Conservation (phyloP, 106 monocot species). For the Acorus calamus region DNA sequence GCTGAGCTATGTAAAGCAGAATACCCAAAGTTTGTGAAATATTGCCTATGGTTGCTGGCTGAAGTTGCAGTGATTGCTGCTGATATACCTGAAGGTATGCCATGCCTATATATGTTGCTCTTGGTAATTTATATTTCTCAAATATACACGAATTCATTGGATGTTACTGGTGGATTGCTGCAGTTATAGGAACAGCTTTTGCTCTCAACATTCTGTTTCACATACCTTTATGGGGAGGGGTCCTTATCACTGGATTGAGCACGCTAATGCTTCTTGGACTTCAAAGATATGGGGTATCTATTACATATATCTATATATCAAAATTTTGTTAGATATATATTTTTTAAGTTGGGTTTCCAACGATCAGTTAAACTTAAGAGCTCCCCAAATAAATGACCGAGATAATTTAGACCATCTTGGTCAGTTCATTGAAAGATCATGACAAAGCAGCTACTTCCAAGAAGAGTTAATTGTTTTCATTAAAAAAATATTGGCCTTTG, state of each 20-base stretch:
- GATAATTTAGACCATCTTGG: no score
- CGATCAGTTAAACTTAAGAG: no score
- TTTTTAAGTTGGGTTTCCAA: not conserved
- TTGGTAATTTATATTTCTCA: not conserved
- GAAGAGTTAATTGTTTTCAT: no score
- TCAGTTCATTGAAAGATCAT: no score
- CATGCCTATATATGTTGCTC: not conserved
- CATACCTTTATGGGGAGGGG: constrained; percentile 76
- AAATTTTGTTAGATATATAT: not conserved
- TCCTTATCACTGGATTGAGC: constrained; percentile 68
- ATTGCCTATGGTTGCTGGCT: constrained; percentile 46
- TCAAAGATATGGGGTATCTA: constrained; percentile 72
- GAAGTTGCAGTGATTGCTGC: constrained; percentile 71
- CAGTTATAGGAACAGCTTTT: constrained; percentile 87
- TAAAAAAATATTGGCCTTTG: no score
- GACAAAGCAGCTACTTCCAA: no score
- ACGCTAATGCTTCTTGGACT: constrained; percentile 72
- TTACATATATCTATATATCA: not conserved
- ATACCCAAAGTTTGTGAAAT: constrained; percentile 39
- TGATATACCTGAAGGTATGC: constrained; percentile 66
- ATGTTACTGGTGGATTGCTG: not conserved
- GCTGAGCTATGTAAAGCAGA: constrained; percentile 65
- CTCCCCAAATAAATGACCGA: no score
- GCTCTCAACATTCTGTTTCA: constrained; percentile 70
- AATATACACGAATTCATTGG: not conserved